A percentile compares a stretch with the other conserved stretches of the same genome.
phyloP scores from a whole-genome alignment of 1,284 basidiomycete genomes.

The Peniophora sp. region DNA sequence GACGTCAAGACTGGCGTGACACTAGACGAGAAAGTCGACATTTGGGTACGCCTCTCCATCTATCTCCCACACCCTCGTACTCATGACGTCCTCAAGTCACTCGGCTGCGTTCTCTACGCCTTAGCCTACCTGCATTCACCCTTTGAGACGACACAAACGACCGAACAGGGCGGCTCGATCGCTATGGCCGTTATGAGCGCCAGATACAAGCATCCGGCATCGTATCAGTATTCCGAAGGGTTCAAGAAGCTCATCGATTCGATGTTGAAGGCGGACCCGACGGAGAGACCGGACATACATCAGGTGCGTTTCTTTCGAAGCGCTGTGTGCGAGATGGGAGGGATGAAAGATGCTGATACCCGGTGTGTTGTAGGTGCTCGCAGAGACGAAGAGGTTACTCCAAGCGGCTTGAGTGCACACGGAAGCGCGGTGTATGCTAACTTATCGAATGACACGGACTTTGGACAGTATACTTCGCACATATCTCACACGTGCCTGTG shows the following conservation, averaged over 20 bases:
- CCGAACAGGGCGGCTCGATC: constrained; percentile 84
- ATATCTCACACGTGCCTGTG: too few relatives aligned
- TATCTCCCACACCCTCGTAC: neutral
- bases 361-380: neutral
- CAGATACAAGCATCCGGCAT: constrained; percentile 80
- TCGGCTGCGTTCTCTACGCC: constrained; percentile 88
- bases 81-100: constrained; percentile 48
- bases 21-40: constrained; percentile 92
- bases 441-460: too few relatives aligned
- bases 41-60: constrained; percentile 63
- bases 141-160: constrained; percentile 84
- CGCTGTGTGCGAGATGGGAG: neutral
- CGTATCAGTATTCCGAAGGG: constrained; percentile 68
- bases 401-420: neutral
- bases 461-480: too few relatives aligned
- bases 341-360: neutral
- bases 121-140: constrained; percentile 90
- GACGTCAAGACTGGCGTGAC: constrained; percentile 86
- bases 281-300: constrained; percentile 77
- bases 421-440: too few relatives aligned
- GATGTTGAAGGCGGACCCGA: constrained; percentile 77
- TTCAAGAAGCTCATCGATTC: constrained; percentile 75
- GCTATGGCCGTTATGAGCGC: constrained; percentile 93
- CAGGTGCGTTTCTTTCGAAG: constrained; percentile 52
- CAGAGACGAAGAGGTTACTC: neutral